Conservation (phyloP, 2,329 filamentous ascomycete species). For the Colletotrichum tamarilloi region DNA sequence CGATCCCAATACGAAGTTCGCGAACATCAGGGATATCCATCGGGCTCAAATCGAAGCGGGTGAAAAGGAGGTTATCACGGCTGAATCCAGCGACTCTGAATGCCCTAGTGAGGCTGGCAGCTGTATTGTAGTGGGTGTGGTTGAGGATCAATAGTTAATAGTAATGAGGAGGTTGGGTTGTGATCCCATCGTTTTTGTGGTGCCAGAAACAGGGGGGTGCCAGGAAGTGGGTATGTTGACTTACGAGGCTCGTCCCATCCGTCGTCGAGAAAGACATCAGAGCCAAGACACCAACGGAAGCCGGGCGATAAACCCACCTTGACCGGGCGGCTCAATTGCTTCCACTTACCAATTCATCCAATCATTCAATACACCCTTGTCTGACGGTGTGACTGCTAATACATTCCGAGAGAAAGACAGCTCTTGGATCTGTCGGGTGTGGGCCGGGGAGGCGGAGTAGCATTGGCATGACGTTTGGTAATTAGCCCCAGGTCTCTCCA, state of each 20-base stretch:
- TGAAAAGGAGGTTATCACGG: too few species aligned
- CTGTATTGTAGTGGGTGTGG: too few species aligned
- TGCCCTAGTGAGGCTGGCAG: too few species aligned
- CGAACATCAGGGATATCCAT: too few species aligned
- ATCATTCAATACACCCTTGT: not conserved
- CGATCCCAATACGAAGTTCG: too few species aligned
- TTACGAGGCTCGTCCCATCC: not conserved
- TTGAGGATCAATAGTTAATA: too few species aligned
- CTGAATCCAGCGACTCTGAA: too few species aligned
- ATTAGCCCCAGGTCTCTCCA: not conserved
- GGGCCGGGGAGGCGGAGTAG: not conserved
- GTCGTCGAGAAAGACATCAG: not conserved
- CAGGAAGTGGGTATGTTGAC: too few species aligned
- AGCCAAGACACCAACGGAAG: not conserved
- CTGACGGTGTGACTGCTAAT: not conserved
- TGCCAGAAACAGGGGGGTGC: too few species aligned
- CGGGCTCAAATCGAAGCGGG: too few species aligned
- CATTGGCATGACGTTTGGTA: not conserved
- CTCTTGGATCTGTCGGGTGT: not conserved
- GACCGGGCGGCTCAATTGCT: not conserved
- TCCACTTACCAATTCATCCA: not conserved
- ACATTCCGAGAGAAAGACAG: not conserved
- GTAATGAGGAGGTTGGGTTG: too few species aligned
- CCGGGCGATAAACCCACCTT: not conserved
- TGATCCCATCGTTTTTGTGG: too few species aligned